Conservation (phyloP, 75 land plant species). For the Pinus tabuliformis region DNA sequence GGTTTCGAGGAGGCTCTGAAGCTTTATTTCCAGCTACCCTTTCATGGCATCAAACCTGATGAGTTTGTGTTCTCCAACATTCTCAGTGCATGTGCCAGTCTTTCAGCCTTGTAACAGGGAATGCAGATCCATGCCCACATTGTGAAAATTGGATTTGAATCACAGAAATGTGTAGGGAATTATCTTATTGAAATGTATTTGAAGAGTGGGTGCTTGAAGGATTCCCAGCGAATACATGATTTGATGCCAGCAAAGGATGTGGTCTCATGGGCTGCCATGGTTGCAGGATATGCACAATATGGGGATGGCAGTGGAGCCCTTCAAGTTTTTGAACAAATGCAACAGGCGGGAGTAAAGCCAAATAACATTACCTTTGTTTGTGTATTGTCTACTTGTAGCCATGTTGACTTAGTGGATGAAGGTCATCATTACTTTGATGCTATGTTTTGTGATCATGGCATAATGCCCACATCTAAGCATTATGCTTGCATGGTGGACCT, state of each 20-base stretch:
- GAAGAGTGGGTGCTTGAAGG: constrained; percentile 44
- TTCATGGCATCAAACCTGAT: constrained; percentile 28
- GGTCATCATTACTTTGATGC: constrained; percentile 18
- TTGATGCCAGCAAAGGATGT: constrained; percentile 16
- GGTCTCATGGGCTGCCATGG: constrained; percentile 23
- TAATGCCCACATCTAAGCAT: no score
- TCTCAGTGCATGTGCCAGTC: no score
- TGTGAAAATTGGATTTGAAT: no score
- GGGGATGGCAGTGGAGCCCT: constrained; percentile 33
- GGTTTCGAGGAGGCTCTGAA: constrained; percentile 41
- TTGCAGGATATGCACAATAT: constrained; percentile 61
- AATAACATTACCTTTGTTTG: constrained; percentile 10
- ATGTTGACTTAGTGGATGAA: constrained; percentile 60
- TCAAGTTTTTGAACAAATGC: constrained; percentile 46
- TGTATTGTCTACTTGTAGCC: constrained; percentile 62
- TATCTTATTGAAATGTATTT: no score
- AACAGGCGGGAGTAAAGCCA: constrained; percentile 24
- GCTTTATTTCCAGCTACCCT: constrained; percentile 24
- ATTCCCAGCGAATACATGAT: constrained; percentile 40
- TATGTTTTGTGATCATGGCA: no score
- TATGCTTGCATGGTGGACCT: no score
- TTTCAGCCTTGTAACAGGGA: no score
- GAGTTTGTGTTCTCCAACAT: constrained; percentile 58
- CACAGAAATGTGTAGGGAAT: no score
- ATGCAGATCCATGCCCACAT: no score